Conservation (phyloP, 1,284 basidiomycete species). For the Irpex sp. region DNA sequence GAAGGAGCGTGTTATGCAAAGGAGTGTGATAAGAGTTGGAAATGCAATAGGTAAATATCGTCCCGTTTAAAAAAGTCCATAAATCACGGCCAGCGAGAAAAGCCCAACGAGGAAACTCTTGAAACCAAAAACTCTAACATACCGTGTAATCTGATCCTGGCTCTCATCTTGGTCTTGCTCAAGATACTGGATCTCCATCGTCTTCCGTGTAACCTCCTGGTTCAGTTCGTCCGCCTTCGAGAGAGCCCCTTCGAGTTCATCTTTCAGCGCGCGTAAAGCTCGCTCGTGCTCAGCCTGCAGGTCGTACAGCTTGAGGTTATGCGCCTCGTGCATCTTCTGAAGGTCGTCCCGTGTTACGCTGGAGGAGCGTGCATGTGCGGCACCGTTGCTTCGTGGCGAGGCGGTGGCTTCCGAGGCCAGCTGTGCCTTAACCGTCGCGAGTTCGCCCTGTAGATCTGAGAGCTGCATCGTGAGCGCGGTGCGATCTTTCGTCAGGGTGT, state of each 20-base stretch:
- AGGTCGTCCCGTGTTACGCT: slow-evolving; percentile 71
- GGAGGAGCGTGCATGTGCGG: slow-evolving; percentile 38
- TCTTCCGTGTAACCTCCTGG: slow-evolving; percentile 60
- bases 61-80: slow-evolving; percentile 43
- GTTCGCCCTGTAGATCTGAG: slow-evolving; percentile 72
- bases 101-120: slow-evolving; percentile 54
- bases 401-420: slow-evolving; percentile 42
- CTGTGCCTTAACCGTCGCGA: slow-evolving; percentile 58
- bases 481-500: slow-evolving; percentile 51
- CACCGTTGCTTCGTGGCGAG: slow-evolving; percentile 54
- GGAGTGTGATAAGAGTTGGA: slow-evolving; percentile 1
- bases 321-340: slow-evolving; percentile 72
- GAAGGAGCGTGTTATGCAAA: slow-evolving; percentile 15
- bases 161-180: slow-evolving; percentile 75
- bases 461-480: slow-evolving; percentile 55
- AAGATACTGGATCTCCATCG: slow-evolving; percentile 75
- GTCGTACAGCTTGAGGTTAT: slow-evolving; percentile 78
- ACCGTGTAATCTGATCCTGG: slow-evolving; percentile 73
- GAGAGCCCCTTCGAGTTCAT: slow-evolving; percentile 59
- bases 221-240: slow-evolving; percentile 53
- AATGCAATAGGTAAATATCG: slow-evolving; percentile 4
- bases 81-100: slow-evolving; percentile 53
- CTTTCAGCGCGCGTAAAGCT: slow-evolving; percentile 49
- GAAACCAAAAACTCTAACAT: slow-evolving; percentile 58
- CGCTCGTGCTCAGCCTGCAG: slow-evolving; percentile 70